Evolutionary conservation across 2,329 filamentous ascomycete species (phyloP).

Genomic region (Colletotrichum sublineola): DNA sequence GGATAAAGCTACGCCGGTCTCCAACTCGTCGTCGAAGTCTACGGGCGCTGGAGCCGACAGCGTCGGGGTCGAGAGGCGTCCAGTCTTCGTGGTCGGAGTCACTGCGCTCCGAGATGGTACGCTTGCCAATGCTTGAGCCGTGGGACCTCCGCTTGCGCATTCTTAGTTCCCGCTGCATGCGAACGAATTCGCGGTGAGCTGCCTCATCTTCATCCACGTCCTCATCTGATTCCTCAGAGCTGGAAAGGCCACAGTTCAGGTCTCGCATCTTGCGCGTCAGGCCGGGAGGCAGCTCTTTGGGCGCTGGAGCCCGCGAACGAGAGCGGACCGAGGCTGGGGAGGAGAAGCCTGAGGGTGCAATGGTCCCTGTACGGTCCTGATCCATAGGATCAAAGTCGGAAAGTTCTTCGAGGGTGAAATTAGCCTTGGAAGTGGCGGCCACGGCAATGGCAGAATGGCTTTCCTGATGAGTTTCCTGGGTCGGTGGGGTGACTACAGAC

Average conservation of each 20-base stretch:
- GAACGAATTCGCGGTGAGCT: slow-evolving; percentile 53
- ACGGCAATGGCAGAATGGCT: slow-evolving; percentile 29
- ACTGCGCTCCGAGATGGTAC: slow-evolving; percentile 67
- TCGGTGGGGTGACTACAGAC: slow-evolving; percentile 43
- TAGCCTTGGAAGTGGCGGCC: slow-evolving; percentile 23
- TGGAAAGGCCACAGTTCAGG: slow-evolving; percentile 56
- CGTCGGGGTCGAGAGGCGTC: slow-evolving; percentile 50
- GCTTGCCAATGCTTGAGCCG: slow-evolving; percentile 68
- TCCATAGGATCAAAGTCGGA: slow-evolving; percentile 61
- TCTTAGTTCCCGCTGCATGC: slow-evolving; percentile 57
- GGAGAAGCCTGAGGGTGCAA: slow-evolving; percentile 63
- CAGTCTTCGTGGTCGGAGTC: slow-evolving; percentile 61
- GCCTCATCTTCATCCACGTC: slow-evolving; percentile 57
- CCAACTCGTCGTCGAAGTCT: slow-evolving; percentile 61
- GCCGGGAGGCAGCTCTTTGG: slow-evolving; percentile 55
- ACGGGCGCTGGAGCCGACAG: slow-evolving; percentile 61
- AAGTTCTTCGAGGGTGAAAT: slow-evolving; percentile 60
- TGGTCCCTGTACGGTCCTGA: slow-evolving; percentile 56
- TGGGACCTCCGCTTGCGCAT: slow-evolving; percentile 62
- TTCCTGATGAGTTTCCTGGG: slow-evolving; percentile 2
- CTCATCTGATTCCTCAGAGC: slow-evolving; percentile 51
- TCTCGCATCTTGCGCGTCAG: slow-evolving; percentile 61
- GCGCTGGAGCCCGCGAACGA: slow-evolving; percentile 48
- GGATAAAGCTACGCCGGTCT: slow-evolving; percentile 58
- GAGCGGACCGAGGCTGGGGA: slow-evolving; percentile 58